Base-by-base conservation (phyloP, 2,329 filamentous ascomycete genomes). In the Colletotrichum graminicola region DNA sequence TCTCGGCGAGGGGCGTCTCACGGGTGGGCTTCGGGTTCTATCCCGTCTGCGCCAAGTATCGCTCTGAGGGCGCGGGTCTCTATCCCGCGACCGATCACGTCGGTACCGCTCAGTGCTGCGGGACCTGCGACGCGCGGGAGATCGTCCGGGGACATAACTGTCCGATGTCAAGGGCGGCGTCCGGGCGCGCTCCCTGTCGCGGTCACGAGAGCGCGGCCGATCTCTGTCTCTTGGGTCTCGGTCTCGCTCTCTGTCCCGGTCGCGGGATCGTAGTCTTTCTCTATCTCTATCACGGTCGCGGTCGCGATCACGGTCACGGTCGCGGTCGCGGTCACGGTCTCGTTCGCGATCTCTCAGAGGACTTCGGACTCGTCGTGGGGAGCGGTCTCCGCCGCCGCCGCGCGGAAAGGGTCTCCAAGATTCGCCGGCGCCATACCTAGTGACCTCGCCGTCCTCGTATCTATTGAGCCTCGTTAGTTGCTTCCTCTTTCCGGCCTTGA, bases 371-470 rank as follows among this genome's bases (percentile, higher is more conserved):
- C 77, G 78, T 52, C 83, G 81, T 11, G 85, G 84, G 36, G 85
- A 87, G 67, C 84, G 82, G 73, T 85, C 82, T 49, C 65, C 45
- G 18, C 65, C 69, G 47, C 56, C 69, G 47, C 69, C 69, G 65
- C 85, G 80, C 62, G 88, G 88, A 70, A 87, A 89, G 14, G 88
- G 88, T 71, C 88, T 82, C 83, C 89, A 90, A 47, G 87, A 89
- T 79, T 90, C 88, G 70, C 88, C 88, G 16, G 88, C 88, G 62
- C 88, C 88, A 77, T 90, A 90, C 76, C 88, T 84, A 73, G 89
- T 86, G 65, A 90, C 88, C 80, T 90, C 88, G 55, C 88, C 88
- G 74, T 90, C 88, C 74, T 90, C 88, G 75, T 88, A 90, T 77
- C 88, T 89, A 71, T 55, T 8, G 3, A 32, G 11, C 49, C n/a